These are phyloP conservation scores for Myxozyma neotropica DNA, from an alignment of 805 yeast species.

Conservation along the genomic window DNA sequence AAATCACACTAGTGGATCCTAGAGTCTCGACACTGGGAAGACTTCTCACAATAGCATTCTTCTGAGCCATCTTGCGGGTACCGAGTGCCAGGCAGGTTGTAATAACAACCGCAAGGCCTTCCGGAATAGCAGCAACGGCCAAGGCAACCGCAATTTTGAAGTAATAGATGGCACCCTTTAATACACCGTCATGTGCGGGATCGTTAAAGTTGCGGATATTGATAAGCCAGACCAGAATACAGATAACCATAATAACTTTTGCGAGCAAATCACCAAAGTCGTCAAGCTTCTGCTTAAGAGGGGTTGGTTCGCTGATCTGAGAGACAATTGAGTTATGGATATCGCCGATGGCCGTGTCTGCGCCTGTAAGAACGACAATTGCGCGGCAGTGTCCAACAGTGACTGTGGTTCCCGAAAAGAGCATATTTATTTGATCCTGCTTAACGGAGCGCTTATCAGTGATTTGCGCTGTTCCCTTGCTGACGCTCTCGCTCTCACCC, in stretches of 20 bases:
- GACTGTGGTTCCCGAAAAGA: conserved; percentile 45
- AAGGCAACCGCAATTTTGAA: conserved; percentile 55
- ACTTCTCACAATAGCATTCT: conserved; percentile 51
- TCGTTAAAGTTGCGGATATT: conserved; percentile 47
- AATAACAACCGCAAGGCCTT: conserved; percentile 55
- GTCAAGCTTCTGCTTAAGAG: conserved; percentile 47
- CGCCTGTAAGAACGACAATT: conserved; percentile 47
- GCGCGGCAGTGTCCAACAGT: conserved; percentile 50
- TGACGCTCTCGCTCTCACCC: conserved; percentile 46
- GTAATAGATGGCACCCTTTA: conserved; percentile 51
- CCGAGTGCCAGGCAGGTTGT: conserved; percentile 54
- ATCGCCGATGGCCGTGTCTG: conserved; percentile 48
- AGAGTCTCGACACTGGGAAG: conserved; percentile 57
- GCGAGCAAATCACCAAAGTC: conserved; percentile 48
- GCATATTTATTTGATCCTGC: conserved; percentile 43
- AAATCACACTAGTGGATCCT: conserved; percentile 59
- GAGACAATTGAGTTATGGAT: conserved; percentile 46
- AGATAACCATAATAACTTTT: conserved; percentile 50
- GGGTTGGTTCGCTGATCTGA: conserved; percentile 45
- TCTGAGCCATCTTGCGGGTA: conserved; percentile 51
- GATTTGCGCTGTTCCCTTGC: conserved; percentile 39
- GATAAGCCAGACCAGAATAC: conserved; percentile 52
- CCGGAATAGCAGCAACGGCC: conserved; percentile 55
- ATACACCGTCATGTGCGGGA: conserved; percentile 50
- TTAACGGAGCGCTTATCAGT: conserved; percentile 44